Conservation (phyloP, 371 early-diverging fungal species). For the Mortierella polycephala region DNA sequence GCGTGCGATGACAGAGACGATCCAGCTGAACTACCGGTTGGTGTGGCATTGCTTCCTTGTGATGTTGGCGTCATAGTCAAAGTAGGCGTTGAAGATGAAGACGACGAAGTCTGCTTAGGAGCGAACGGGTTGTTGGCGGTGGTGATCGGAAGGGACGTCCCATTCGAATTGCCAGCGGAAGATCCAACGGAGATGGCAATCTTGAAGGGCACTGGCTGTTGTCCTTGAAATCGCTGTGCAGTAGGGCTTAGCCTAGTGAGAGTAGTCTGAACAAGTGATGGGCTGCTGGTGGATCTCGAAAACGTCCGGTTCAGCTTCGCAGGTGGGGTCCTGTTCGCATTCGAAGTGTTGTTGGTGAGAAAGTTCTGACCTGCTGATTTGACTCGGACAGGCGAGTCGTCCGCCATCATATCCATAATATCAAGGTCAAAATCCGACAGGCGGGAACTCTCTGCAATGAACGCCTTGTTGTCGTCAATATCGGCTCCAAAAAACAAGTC, state of each 20-base stretch:
- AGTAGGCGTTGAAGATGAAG: not conserved
- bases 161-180: not conserved
- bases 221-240: constrained; percentile 1
- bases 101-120: not conserved
- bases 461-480: constrained; percentile 24
- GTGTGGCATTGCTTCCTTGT: not conserved
- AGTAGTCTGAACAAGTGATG: constrained; percentile 33
- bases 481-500: constrained; percentile 39
- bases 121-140: not conserved
- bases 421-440: constrained; percentile 39
- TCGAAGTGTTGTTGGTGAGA: not conserved
- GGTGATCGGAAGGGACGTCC: not conserved
- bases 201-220: constrained; percentile 8
- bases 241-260: constrained; percentile 16
- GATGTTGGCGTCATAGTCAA: not conserved
- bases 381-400: constrained; percentile 29
- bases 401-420: constrained; percentile 26
- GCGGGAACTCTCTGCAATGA: constrained; percentile 39
- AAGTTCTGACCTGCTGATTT: not conserved
- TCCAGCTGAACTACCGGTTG: not conserved
- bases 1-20: too few species aligned
- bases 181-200: not conserved
- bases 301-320: constrained; percentile 17
- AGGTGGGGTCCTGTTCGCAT: not conserved
- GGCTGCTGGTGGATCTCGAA: constrained; percentile 28